phyloP scores from a whole-genome alignment of 768 basidiomycete genomes.

The Mycena kentingensis region DNA sequence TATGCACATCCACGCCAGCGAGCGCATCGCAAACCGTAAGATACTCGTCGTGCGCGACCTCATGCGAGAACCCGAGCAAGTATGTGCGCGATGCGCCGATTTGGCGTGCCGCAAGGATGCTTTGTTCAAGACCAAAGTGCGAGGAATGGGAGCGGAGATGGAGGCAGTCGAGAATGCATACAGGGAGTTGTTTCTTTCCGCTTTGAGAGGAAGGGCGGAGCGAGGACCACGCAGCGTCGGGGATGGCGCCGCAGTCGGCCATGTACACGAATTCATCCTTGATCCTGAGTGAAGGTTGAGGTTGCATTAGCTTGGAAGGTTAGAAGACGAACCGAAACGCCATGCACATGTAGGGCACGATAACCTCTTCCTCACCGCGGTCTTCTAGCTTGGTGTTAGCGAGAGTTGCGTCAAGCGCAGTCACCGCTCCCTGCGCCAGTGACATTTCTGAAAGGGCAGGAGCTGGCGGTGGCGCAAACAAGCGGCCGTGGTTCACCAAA shows the following conservation, averaged over 20 bases:
- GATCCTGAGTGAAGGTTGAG: conserved; percentile 64
- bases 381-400: conserved; percentile 1
- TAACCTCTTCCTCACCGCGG: conserved; percentile 26
- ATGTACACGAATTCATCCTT: conserved; percentile 72
- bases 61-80: conserved; percentile 74
- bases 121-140: conserved; percentile 73
- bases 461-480: conserved; percentile 49
- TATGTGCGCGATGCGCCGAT: conserved; percentile 68
- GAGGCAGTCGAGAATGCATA: conserved; percentile 79
- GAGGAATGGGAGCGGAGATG: conserved; percentile 67
- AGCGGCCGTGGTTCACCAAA: conserved; percentile 73
- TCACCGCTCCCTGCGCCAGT: conserved; percentile 23
- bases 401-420: conserved; percentile 1
- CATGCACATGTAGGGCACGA: conserved; percentile 64
- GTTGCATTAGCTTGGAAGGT: conserved; percentile 38
- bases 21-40: conserved; percentile 60
- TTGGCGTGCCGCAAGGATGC: conserved; percentile 56
- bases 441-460: conserved; percentile 35
- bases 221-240: conserved; percentile 63
- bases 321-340: conserved; percentile 47
- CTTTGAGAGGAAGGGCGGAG: conserved; percentile 37
- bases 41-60: conserved; percentile 79
- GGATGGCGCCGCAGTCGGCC: conserved; percentile 81
- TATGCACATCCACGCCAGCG: conserved; percentile 34
- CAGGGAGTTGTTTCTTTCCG: conserved; percentile 40